Evolutionary conservation across 1,284 basidiomycete species (phyloP).

Genomic region (Vanrija sp.): DNA sequence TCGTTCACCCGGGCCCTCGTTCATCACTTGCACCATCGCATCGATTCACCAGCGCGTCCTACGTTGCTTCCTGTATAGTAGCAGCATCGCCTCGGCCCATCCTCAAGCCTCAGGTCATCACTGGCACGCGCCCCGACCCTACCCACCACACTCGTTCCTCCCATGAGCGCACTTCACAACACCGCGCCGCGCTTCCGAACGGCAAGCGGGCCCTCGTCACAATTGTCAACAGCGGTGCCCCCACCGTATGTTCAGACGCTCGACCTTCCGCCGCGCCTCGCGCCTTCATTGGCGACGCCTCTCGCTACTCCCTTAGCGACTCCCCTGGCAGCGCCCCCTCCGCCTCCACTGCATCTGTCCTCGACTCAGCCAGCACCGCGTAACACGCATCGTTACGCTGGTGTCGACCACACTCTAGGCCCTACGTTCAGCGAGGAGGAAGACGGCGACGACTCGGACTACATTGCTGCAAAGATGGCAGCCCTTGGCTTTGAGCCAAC

Average conservation of each 20-base stretch:
- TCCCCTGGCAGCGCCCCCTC: slow-evolving; percentile 11
- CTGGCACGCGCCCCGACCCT: neutral
- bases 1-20: too few relatives aligned
- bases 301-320: slow-evolving; percentile 10
- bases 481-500: slow-evolving; percentile 27
- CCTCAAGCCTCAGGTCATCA: too few relatives aligned
- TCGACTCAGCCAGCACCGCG: slow-evolving; percentile 8
- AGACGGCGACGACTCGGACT: slow-evolving; percentile 43
- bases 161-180: slow-evolving; percentile 20
- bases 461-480: slow-evolving; percentile 42
- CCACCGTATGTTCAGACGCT: slow-evolving; percentile 5
- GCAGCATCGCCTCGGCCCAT: too few relatives aligned
- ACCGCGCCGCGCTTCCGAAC: slow-evolving; percentile 17
- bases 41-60: too few relatives aligned
- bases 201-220: neutral
- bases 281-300: slow-evolving; percentile 6
- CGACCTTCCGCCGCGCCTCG: slow-evolving; percentile 15
- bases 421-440: slow-evolving; percentile 44
- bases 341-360: slow-evolving; percentile 9
- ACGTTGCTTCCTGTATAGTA: too few relatives aligned
- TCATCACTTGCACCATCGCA: too few relatives aligned
- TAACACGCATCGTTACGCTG: slow-evolving; percentile 19
- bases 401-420: slow-evolving; percentile 39
- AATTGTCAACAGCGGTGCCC: neutral
- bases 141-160: neutral